Conservation (phyloP, 2,329 filamentous ascomycete genomes). For the Xylariomycetidae sp. region DNA sequence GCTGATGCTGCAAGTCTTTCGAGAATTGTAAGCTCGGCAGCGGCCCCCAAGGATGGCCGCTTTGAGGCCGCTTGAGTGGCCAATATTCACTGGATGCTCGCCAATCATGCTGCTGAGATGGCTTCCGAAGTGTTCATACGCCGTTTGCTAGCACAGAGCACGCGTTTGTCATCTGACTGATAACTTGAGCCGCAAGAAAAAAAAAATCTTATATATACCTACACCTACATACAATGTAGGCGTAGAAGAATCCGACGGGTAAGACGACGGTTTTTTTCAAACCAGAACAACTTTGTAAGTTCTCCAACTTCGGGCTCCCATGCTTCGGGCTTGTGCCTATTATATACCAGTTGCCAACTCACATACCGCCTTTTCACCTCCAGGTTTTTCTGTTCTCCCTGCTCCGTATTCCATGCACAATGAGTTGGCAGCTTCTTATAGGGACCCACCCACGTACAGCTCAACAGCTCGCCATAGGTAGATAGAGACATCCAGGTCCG, state of each 20-base stretch:
- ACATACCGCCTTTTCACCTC: conserved; percentile 31
- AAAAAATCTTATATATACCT: no score
- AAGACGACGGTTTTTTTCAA: no score
- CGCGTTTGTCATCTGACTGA: conserved; percentile 27
- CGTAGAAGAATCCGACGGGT: no score
- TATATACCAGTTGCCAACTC: conserved; percentile 20
- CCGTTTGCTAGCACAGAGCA: conserved; percentile 30
- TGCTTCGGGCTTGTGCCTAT: conserved; percentile 16
- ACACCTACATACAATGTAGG: no score
- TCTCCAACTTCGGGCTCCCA: conserved; percentile 2
- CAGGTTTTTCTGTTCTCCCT: conserved; percentile 26
- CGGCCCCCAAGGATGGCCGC: conserved; percentile 12
- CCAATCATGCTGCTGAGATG: conserved; percentile 26
- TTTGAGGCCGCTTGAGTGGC: conserved; percentile 24
- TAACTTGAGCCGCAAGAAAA: conserved; percentile 21
- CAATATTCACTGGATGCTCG: conserved; percentile 18
- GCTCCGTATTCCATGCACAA: conserved; percentile 31
- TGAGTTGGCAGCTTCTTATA: conserved; percentile 31
- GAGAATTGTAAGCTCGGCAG: conserved; percentile 18
- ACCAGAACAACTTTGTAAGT: no score
- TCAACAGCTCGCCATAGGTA: no score
- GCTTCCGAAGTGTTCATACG: conserved; percentile 18
- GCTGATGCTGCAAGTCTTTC: conserved; percentile 18
- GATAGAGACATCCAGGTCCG: no score
- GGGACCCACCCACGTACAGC: conserved; percentile 25